phyloP scores from a whole-genome alignment of 495 filamentous ascomycete species.

The Letharia lupina region DNA sequence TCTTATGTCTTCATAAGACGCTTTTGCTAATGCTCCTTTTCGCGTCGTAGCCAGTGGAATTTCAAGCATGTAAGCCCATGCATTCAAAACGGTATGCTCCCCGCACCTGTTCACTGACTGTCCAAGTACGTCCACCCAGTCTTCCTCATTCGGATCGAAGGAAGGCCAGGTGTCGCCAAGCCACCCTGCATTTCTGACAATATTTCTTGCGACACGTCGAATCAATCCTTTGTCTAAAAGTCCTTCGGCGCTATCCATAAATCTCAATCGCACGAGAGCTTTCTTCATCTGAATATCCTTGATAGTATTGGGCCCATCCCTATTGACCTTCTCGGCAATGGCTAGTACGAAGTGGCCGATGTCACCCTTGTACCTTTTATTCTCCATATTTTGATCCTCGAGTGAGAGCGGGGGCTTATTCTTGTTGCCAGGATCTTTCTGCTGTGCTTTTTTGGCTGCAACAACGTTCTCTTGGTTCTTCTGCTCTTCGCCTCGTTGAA shows the following conservation, averaged over 20 bases:
- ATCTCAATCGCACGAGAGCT: not conserved
- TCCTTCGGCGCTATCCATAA: not conserved
- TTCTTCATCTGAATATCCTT: not conserved
- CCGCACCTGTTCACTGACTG: slow-evolving; percentile 11
- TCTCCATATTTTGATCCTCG: not conserved
- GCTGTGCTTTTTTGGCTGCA: not conserved
- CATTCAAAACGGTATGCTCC: slow-evolving; percentile 19
- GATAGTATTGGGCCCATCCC: not conserved
- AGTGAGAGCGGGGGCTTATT: not conserved
- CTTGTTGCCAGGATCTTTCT: not conserved
- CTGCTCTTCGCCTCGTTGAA: not conserved
- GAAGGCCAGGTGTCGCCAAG: slow-evolving; percentile 8
- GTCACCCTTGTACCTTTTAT: not conserved
- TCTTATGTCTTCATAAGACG: not conserved
- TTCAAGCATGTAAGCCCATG: slow-evolving; percentile 21
- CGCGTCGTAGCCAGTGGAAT: slow-evolving; percentile 1
- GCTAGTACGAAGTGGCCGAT: not conserved
- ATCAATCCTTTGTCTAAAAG: not conserved
- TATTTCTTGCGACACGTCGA: slow-evolving; percentile 5
- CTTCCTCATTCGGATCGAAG: not conserved
- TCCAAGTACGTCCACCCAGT: not conserved
- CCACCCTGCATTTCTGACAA: slow-evolving; percentile 17
- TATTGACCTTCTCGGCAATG: not conserved
- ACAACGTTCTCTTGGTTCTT: not conserved
- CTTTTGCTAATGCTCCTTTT: not conserved